Evolutionary conservation across 306 rosid genomes (phyloP), one percentile per base, ranked within the genome.

Genomic region (Cucurbita argyrosperma): DNA sequence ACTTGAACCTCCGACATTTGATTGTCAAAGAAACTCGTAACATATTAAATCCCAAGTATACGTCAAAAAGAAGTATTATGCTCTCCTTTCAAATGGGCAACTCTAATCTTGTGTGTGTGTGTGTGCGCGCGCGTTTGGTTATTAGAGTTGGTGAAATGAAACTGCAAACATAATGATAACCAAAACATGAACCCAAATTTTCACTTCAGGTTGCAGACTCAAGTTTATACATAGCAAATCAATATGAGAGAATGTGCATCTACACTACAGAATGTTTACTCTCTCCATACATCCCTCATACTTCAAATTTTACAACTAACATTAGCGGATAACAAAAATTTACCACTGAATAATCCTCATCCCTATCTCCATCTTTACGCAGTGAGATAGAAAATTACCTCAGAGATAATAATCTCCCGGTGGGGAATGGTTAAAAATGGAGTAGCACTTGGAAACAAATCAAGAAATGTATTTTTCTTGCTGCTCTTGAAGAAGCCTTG

Each of bases 381-480:
- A 1, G 55, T 15, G 55, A 51, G 55, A 51, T 51, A 51, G 16
- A 49, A 16, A 52, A 1, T 52, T 16, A 15, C 56, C 56, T 52
- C 21, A 11, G 55, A 6, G 21, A 16, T 52, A 1, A 3, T 2
- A 4, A 42, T 43, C 37, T 64, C 52, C 9, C 8, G 8, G 37
- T 42, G 53, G 53, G 51, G 19, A 59, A 58, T 26, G 63, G 38
- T 30, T 30, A 26, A 5, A 43, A 66, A 45, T 45, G 74, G 38
- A 46, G 40, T 3, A 13, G 8, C 57, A 47, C 43, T 47, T 68
- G 10, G 39, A 21, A 68, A 68, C 11, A 68, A 68, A 26, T 68
- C 74, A 68, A 47, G 74, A 68, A 8, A 68, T 68, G 57, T 47
- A 68, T 15, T 47, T 68, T 68, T 68, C 74, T 68, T 68, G 74